A percentile compares a stretch with the other conserved stretches of the same genome.
These are phyloP conservation scores for Fusarium ramigenum DNA, from an alignment of 2,329 filamentous ascomycete genomes.

Conservation along the genomic window DNA sequence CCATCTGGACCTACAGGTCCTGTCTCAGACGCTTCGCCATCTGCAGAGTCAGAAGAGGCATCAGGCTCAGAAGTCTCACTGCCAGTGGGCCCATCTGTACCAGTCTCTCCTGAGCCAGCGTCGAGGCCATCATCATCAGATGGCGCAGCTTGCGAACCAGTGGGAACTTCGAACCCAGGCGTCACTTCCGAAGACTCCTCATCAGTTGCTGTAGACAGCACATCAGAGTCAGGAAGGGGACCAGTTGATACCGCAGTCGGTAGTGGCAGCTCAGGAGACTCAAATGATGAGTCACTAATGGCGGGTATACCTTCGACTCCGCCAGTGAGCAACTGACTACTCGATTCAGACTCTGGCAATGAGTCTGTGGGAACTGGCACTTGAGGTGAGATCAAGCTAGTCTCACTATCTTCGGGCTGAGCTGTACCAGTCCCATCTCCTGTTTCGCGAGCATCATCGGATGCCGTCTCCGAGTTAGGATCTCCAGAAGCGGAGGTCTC, in stretches of 20 bases:
- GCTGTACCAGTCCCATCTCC: background rate
- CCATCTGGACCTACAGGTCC: rapidly evolving
- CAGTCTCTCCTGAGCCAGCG: background rate
- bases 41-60: background rate
- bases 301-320: background rate
- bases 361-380: background rate
- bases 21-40: background rate
- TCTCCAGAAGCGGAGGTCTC: background rate
- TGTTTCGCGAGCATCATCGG: background rate
- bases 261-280: background rate
- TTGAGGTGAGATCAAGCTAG: background rate
- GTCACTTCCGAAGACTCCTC: background rate
- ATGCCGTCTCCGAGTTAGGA: background rate
- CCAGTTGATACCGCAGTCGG: background rate
- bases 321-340: background rate
- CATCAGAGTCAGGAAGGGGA: background rate
- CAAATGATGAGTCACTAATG: background rate
- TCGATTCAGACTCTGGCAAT: background rate
- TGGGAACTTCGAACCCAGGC: background rate
- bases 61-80: rapidly evolving
- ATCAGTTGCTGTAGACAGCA: background rate
- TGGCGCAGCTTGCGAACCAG: background rate
- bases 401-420: background rate
- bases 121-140: background rate
- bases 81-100: rapidly evolving